A percentile compares a stretch with the other conserved stretches of the same genome.
These are phyloP conservation scores for Areca catechu DNA, from an alignment of 176 grass and related monocot species.

Conservation along the genomic window DNA sequence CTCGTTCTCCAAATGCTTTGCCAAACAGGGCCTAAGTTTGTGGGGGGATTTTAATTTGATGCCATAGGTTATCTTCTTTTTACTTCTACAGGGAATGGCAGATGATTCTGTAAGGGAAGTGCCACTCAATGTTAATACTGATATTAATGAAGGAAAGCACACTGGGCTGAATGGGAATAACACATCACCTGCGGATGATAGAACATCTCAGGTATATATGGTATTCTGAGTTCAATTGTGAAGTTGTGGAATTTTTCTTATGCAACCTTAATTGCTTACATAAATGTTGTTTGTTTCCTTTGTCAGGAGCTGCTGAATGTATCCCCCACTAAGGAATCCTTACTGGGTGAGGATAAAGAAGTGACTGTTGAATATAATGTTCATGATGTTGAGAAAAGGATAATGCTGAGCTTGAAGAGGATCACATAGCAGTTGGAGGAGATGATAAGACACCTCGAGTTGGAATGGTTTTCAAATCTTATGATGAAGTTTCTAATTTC, in stretches of 20 bases:
- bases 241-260: background rate
- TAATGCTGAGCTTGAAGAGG: background rate
- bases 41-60: no score
- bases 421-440: constrained; percentile 1
- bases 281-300: background rate
- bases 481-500: constrained; percentile 11
- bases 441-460: constrained; percentile 6
- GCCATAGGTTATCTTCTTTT: background rate
- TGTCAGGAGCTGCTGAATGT: background rate
- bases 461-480: constrained; percentile 8
- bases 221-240: background rate
- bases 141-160: background rate
- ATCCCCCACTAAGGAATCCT: background rate
- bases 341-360: background rate
- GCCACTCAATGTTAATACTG: constrained; percentile 3
- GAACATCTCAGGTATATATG: background rate
- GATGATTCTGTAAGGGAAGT: background rate
- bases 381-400: background rate
- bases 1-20: no score
- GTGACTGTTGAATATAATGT: background rate
- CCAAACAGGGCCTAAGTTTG: no score
- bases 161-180: background rate
- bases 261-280: background rate
- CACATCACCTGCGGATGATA: background rate
- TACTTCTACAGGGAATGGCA: background rate